Evolutionary conservation across 192 early-diverging fungal genomes (phyloP), one percentile per base, ranked within the genome.

Genomic region (Coemansia sp.): DNA sequence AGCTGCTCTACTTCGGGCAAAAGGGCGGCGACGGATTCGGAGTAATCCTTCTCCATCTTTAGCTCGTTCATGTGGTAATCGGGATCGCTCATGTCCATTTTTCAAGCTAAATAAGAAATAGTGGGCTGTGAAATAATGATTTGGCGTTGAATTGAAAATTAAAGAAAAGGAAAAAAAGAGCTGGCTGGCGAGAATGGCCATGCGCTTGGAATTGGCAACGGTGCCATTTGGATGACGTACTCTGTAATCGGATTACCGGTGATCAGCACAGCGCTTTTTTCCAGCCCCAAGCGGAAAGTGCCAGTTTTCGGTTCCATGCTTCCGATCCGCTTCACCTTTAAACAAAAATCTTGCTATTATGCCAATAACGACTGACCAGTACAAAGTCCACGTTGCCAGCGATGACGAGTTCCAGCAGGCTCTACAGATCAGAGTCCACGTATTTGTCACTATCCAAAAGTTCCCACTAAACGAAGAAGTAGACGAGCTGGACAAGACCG

Each of bases 41-140:
- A 87, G 86, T 88, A 94, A 83, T 95, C 93, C 88, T 92, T 91
- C 70, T 98, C 94, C 89, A 94, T 92, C 87, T 98, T 98, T 64
- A 74, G 75, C 65, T 81, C 78, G 66, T 72, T 81, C 50, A 70
- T 60, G 47, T 60, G 57, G 50, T 70, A 70, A 56, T 80, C 73
- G 35, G 72, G 62, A 45, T 81, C 78, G 73, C 69, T 81, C 39
- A 41, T 70, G 52, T 55, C 52, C 52, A 55, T 55, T 55, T 55
- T 55, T 10, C 9, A 38, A 61, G 14, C 16, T 11, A 56, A 43
- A 18, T 33, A 26, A 65, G 33, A 2, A n/a, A 35, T 50, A 50
- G 31, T 37, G 21, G 11, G 47, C 34, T n/a, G n/a, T 52, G 33
- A 18, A n/a, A 8, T 11, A 28, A 13, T 14, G 25, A 33, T 31